Conservation (phyloP, 805 yeast species). For the Priceomyces melissophilus region DNA sequence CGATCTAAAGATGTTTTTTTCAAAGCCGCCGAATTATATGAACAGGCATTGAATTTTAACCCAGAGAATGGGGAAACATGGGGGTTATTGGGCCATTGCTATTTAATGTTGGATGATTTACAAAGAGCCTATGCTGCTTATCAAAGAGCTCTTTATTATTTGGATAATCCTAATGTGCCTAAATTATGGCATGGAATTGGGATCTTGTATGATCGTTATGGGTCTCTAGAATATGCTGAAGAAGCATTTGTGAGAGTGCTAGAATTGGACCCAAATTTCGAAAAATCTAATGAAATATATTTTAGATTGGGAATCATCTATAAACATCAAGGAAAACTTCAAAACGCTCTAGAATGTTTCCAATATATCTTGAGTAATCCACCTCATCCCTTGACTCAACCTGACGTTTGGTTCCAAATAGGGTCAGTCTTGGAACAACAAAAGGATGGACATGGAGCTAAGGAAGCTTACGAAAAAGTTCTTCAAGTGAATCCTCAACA, state of each 20-base stretch:
- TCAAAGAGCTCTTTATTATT: conserved; percentile 89
- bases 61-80: conserved; percentile 94
- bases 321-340: conserved; percentile 87
- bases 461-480: conserved; percentile 93
- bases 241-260: conserved; percentile 96
- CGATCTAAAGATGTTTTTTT: conserved; percentile 86
- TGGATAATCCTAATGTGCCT: conserved; percentile 92
- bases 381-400: conserved; percentile 92
- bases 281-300: conserved; percentile 93
- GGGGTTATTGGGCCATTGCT: conserved; percentile 96
- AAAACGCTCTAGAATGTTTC: conserved; percentile 90
- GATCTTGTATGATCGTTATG: conserved; percentile 91
- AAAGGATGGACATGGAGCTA: conserved; percentile 86
- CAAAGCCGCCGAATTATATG: conserved; percentile 92
- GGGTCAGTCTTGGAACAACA: conserved; percentile 95
- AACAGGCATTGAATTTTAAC: conserved; percentile 74
- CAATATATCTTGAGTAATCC: conserved; percentile 87
- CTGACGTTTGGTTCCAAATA: conserved; percentile 98
- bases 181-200: conserved; percentile 99
- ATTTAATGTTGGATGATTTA: conserved; percentile 91
- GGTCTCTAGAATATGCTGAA: conserved; percentile 94
- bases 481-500: conserved; percentile 87
- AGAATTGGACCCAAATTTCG: conserved; percentile 93
- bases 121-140: conserved; percentile 95
- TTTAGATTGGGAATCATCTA: conserved; percentile 95